phyloP scores from a whole-genome alignment of 1,284 basidiomycete genomes.

The Cryptococcus sp. region DNA sequence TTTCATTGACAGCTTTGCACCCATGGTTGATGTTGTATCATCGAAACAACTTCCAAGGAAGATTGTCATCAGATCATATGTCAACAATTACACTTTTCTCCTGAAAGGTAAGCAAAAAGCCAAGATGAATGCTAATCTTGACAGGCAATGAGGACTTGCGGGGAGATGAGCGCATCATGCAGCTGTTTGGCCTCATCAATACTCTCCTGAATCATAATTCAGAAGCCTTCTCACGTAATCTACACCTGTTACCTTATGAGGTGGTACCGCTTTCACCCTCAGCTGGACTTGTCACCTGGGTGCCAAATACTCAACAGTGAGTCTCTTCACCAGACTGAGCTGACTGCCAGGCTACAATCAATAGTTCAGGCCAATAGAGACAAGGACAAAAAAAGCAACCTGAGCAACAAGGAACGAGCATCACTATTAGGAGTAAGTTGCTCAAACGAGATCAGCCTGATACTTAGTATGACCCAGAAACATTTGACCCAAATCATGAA shows the following conservation, averaged over 20 bases:
- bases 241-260: constrained; percentile 44
- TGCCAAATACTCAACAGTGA: constrained; percentile 45
- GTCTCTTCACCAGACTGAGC: constrained; percentile 6
- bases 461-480: constrained; percentile 32
- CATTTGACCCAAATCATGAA: constrained; percentile 24
- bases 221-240: constrained; percentile 44
- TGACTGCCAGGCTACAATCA: constrained; percentile 29
- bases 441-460: background rate
- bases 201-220: constrained; percentile 43
- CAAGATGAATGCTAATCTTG: background rate
- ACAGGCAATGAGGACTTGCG: constrained; percentile 42
- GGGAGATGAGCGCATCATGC: constrained; percentile 51
- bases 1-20: constrained; percentile 43
- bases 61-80: constrained; percentile 38
- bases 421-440: constrained; percentile 43
- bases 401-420: constrained; percentile 41
- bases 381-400: constrained; percentile 29
- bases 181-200: constrained; percentile 49
- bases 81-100: constrained; percentile 40
- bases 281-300: constrained; percentile 45
- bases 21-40: constrained; percentile 39
- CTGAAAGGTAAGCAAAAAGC: constrained; percentile 36
- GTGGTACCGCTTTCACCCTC: constrained; percentile 45
- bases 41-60: constrained; percentile 45
- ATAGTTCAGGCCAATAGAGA: constrained; percentile 41